Percentiles rank a stretch among this genome's conserved stretches.
Evolutionary conservation across 192 early-diverging fungal species (phyloP).

Genomic region (Kickxella alabastrina): DNA sequence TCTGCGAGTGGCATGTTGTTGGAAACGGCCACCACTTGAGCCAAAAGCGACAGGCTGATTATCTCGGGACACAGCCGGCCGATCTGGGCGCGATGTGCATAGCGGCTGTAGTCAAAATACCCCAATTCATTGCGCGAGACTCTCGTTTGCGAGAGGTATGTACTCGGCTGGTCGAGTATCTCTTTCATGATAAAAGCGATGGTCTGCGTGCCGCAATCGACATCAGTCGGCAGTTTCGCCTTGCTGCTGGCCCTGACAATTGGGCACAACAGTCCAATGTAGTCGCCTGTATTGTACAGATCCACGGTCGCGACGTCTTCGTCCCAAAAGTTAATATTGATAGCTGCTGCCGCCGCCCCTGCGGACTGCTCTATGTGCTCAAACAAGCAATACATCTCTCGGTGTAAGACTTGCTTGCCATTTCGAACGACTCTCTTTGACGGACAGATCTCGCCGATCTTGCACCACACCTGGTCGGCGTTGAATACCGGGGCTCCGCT

Average conservation of each 20-base stretch:
- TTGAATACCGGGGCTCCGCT: slow-evolving; percentile 18
- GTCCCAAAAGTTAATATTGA: slow-evolving; percentile 26
- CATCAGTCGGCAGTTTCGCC: not conserved
- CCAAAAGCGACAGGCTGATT: slow-evolving; percentile 34
- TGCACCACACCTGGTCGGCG: slow-evolving; percentile 46
- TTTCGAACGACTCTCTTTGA: not conserved
- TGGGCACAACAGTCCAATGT: slow-evolving; percentile 37
- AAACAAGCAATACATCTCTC: slow-evolving; percentile 9
- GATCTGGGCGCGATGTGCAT: slow-evolving; percentile 23
- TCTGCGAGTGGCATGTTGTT: slow-evolving; percentile 26
- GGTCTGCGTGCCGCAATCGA: slow-evolving; percentile 39
- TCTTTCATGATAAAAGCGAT: slow-evolving; percentile 29
- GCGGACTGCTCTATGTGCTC: slow-evolving; percentile 23
- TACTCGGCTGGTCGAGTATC: not conserved
- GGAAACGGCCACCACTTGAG: slow-evolving; percentile 37
- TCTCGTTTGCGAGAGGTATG: slow-evolving; percentile 13
- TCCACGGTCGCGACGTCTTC: slow-evolving; percentile 19
- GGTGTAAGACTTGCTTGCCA: not conserved
- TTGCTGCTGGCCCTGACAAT: not conserved
- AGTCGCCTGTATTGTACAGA: slow-evolving; percentile 24
- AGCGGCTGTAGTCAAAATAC: slow-evolving; percentile 30
- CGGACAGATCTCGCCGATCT: slow-evolving; percentile 9
- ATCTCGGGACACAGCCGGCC: slow-evolving; percentile 24
- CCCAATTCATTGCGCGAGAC: slow-evolving; percentile 32
- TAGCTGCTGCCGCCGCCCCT: too few relatives aligned